Base-by-base conservation (phyloP, 768 basidiomycete species). In the Ramaria rubella region DNA sequence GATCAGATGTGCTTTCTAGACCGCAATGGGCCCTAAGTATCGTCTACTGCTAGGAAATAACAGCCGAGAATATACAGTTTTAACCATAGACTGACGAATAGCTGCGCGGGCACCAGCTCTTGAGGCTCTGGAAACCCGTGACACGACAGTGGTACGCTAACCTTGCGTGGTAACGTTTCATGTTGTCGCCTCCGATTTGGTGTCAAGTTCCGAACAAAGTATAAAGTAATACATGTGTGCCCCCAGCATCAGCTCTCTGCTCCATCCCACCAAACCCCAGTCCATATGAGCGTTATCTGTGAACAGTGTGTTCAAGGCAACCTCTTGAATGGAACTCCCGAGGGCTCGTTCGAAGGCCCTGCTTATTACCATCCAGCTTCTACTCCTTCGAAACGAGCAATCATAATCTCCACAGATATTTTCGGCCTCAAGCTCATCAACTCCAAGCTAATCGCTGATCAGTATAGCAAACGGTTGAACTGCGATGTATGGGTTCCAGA, bases 401-500 rank as follows among this genome's bases (percentile, higher is more conserved):
- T 85, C 17, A 63, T 85, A 19, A 64, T 83, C 5, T 67, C 83
- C 29, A 82, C 78, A 0, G 82, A 85, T 59, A 74, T 72, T 12
- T 86, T 82, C 58, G 82, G 81, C 0, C 67, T 84, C 5, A 69
- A 72, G 4, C 63, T 83, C 15, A 60, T 72, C 33, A 83, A 84
- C 60, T 72, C 68, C 59, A 81, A 80, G 61, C 72, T 86, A 56
- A 69, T 84, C 5, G 82, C 82, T 1, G 82, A 85, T 65, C 68
- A 72, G 26, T 63, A 83, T 23, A 73, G 81, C 7, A 67, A 74
- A 55, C 61, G 67, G 17, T 62, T 84, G 27, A 67, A 71, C 17
- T 80, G 82, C 59, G 83, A 85, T 61, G 82, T 83, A 17, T 85
- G 80, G 77, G 72, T 82, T 17, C 83, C 83, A 8, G 81, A 86